Percentiles rank a stretch among this genome's conserved stretches.
Conservation (phyloP, 352 stramenopile genomes). For the Phytopythium boreale region DNA sequence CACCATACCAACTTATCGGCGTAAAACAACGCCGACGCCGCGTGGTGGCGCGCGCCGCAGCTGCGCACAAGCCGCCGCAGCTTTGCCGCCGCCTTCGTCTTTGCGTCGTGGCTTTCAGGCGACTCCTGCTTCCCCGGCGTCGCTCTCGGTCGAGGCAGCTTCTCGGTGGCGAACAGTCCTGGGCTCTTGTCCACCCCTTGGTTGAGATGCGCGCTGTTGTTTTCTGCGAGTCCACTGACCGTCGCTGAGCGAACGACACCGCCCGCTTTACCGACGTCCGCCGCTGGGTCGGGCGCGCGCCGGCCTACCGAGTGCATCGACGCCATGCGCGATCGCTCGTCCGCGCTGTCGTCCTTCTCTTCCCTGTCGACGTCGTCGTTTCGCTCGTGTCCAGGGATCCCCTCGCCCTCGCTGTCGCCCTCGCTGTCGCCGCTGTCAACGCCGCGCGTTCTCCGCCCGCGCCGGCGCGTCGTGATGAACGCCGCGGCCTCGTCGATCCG, state of each 20-base stretch:
- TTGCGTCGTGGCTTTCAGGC: not conserved
- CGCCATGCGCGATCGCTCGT: not conserved
- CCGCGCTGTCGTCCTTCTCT: conserved; percentile 11
- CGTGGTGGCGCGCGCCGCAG: conserved; percentile 52
- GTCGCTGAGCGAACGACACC: not conserved
- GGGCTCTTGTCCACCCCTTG: not conserved
- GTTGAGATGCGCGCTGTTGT: not conserved
- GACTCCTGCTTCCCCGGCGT: not conserved
- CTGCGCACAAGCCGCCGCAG: conserved; percentile 41
- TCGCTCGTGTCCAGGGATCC: not conserved
- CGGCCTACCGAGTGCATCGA: not conserved
- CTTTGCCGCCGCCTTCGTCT: conserved; percentile 16
- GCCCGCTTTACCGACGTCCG: not conserved
- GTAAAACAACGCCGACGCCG: conserved; percentile 65
- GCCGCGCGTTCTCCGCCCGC: not conserved
- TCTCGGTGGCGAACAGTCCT: not conserved
- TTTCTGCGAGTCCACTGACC: not conserved
- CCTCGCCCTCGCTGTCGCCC: conserved; percentile 7
- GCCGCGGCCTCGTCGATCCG: conserved; percentile 22
- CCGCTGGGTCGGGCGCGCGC: not conserved
- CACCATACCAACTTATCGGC: conserved; percentile 65
- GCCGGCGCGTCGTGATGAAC: conserved; percentile 26
- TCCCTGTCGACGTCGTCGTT: not conserved
- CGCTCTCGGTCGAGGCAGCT: not conserved
- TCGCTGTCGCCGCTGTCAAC: conserved; percentile 9